Evolutionary conservation across 208 protist genomes (phyloP).

Genomic region (Acanthamoeba rhysodes): DNA sequence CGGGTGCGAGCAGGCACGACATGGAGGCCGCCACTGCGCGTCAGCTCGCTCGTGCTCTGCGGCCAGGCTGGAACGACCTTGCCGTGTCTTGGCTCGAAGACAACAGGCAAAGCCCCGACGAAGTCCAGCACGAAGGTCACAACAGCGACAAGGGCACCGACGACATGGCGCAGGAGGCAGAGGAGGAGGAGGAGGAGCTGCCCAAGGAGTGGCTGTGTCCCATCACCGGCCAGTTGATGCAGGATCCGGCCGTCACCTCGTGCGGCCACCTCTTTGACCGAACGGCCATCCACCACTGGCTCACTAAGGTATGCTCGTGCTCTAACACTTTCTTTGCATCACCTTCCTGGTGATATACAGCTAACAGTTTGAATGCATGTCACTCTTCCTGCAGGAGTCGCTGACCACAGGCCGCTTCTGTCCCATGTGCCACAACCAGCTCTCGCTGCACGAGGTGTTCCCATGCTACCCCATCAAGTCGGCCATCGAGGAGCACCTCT

Average conservation of each 20-base stretch:
- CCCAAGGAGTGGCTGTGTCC: conserved; percentile 41
- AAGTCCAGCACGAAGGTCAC: neutral
- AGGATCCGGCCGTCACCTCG: neutral
- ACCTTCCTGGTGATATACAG: neutral
- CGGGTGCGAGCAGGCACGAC: neutral
- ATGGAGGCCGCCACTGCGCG: neutral
- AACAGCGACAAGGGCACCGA: neutral
- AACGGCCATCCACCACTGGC: neutral
- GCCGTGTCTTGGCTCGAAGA: neutral
- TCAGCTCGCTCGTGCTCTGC: neutral
- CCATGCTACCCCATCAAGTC: conserved; percentile 23
- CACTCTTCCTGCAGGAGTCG: neutral
- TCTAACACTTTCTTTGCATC: neutral
- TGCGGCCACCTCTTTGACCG: conserved; percentile 30
- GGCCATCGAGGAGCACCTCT: neutral
- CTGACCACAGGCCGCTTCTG: neutral
- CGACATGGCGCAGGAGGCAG: neutral
- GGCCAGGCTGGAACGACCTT: neutral
- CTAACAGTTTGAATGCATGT: too few species aligned
- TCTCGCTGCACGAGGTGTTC: conserved; percentile 1
- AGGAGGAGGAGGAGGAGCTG: neutral
- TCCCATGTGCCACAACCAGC: neutral
- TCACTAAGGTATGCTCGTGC: neutral
- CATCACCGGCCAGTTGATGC: conserved; percentile 13
- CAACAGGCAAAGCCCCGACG: neutral